These are phyloP conservation scores for Aspergillus chevalieri DNA, from an alignment of 2,329 filamentous ascomycete species.

Conservation along the genomic window DNA sequence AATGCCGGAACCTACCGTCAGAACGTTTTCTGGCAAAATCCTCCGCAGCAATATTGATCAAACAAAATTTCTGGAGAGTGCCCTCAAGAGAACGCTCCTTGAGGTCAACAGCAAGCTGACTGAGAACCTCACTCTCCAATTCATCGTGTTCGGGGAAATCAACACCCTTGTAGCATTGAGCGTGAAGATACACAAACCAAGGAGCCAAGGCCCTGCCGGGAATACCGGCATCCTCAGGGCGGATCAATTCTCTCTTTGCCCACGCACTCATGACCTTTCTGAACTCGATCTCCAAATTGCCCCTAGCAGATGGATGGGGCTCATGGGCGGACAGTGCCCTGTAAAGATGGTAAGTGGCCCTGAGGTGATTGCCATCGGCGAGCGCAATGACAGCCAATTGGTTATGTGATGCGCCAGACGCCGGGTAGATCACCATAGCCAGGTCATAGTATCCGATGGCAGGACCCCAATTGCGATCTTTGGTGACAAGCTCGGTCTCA, in stretches of 20 bases:
- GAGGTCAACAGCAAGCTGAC: constrained; percentile 66
- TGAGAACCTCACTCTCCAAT: constrained; percentile 77
- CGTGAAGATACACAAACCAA: constrained; percentile 84
- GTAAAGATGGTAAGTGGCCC: constrained; percentile 84
- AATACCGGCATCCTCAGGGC: constrained; percentile 45
- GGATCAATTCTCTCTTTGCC: constrained; percentile 49
- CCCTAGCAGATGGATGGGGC: constrained; percentile 66
- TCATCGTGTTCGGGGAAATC: constrained; percentile 70
- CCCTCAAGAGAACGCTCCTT: constrained; percentile 61
- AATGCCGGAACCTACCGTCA: constrained; percentile 42
- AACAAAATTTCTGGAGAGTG: constrained; percentile 68
- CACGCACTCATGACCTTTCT: constrained; percentile 56
- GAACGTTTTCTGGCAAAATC: constrained; percentile 60
- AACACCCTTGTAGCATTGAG: constrained; percentile 72
- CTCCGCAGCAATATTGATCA: constrained; percentile 83
- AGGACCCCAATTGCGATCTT: constrained; percentile 68
- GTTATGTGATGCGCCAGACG: constrained; percentile 77
- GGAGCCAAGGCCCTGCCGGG: constrained; percentile 57
- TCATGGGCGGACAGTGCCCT: constrained; percentile 68
- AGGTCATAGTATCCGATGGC: constrained; percentile 80
- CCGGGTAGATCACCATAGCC: constrained; percentile 70
- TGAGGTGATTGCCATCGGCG: constrained; percentile 69
- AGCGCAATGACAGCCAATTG: constrained; percentile 83
- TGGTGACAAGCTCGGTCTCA: constrained; percentile 63
- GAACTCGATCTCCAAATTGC: constrained; percentile 77